Percentiles rank a stretch among this genome's conserved stretches.
phyloP scores from a whole-genome alignment of 805 yeast species.

The Brettanomyces anomalus region DNA sequence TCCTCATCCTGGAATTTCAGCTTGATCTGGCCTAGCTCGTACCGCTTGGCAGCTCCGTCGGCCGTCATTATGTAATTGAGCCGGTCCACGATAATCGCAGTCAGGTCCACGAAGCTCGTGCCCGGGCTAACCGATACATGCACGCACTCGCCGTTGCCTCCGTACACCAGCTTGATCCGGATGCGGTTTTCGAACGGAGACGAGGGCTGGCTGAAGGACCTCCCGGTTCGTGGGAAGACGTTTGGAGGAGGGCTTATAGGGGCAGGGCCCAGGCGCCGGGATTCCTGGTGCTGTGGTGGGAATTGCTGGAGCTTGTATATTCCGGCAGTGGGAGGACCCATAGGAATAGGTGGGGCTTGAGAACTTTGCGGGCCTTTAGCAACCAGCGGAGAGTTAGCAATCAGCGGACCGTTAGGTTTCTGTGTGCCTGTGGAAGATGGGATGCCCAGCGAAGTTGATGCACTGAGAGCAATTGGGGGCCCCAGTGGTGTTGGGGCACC shows the following conservation, averaged over 20 bases:
- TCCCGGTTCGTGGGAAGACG: neutral
- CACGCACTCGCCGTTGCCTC: constrained; percentile 37
- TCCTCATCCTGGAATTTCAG: constrained; percentile 89
- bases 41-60: constrained; percentile 13
- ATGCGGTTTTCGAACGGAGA: constrained; percentile 6
- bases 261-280: neutral
- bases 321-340: neutral
- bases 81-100: constrained; percentile 38
- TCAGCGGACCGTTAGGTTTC: neutral
- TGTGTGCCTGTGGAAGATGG: neutral
- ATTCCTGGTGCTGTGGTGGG: constrained; percentile 2
- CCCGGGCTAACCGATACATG: constrained; percentile 49
- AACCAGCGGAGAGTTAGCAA: too few species aligned
- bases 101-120: constrained; percentile 19
- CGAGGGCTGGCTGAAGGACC: too few species aligned
- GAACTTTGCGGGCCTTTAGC: too few species aligned
- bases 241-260: neutral
- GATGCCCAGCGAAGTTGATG: neutral
- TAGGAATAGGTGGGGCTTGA: too few species aligned
- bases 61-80: constrained; percentile 49
- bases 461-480: neutral
- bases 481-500: neutral
- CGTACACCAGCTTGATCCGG: constrained; percentile 26
- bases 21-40: constrained; percentile 28
- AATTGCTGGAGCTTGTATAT: constrained; percentile 5